These are phyloP conservation scores for Pythium sp. DNA, from an alignment of 352 stramenopile species.

Conservation along the genomic window DNA sequence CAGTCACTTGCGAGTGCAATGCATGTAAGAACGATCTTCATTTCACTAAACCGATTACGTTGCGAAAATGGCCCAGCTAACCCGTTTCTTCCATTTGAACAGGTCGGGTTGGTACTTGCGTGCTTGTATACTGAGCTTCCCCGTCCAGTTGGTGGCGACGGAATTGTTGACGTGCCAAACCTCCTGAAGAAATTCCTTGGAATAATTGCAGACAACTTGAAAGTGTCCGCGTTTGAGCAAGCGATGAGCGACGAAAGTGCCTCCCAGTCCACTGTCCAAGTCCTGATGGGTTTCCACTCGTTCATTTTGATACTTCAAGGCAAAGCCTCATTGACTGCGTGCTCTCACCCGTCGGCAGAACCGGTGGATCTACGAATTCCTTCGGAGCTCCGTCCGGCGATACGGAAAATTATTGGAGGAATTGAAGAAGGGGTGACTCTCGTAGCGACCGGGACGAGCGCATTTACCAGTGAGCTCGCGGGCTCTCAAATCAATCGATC, in stretches of 20 bases:
- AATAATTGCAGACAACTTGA: slow-evolving; percentile 39
- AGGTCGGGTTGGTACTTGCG: slow-evolving; percentile 42
- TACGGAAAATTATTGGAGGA: slow-evolving; percentile 47
- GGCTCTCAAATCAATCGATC: slow-evolving; percentile 3
- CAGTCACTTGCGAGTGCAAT: slow-evolving; percentile 32
- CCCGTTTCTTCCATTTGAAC: slow-evolving; percentile 1
- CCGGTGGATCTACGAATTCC: slow-evolving; percentile 54
- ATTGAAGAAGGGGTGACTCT: slow-evolving; percentile 34
- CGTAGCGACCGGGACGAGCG: slow-evolving; percentile 18
- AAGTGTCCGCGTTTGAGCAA: slow-evolving; percentile 5
- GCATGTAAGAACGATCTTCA: slow-evolving; percentile 28
- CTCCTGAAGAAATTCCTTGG: slow-evolving; percentile 48
- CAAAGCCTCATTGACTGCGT: slow-evolving; percentile 23
- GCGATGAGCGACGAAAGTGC: slow-evolving; percentile 12
- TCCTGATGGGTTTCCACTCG: slow-evolving; percentile 47
- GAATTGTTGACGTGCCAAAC: slow-evolving; percentile 9
- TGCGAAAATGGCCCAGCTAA: slow-evolving; percentile 12
- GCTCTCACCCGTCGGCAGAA: slow-evolving; percentile 57
- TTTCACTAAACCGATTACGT: slow-evolving; percentile 13
- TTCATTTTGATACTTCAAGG: slow-evolving; percentile 76
- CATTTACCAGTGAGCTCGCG: neutral
- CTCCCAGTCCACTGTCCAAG: slow-evolving; percentile 30
- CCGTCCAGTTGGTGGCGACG: slow-evolving; percentile 11
- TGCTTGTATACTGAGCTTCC: slow-evolving; percentile 31
- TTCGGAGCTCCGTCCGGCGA: slow-evolving; percentile 51